These are phyloP conservation scores for Alternaria triticimaculans DNA, from an alignment of 2,329 filamentous ascomycete genomes.

Conservation along the genomic window DNA sequence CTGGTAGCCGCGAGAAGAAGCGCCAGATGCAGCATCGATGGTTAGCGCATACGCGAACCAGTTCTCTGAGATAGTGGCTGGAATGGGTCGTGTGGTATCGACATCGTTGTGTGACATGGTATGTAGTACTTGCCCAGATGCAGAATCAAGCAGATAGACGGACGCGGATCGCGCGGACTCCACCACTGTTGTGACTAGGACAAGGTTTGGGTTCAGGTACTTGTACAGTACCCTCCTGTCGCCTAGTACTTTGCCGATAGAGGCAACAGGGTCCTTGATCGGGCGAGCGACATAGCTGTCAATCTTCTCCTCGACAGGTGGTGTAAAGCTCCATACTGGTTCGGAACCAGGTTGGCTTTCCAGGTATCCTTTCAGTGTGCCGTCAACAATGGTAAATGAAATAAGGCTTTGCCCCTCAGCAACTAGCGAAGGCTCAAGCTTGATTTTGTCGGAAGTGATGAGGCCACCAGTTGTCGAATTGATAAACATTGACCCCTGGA, in stretches of 20 bases:
- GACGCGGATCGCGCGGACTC: conserved; percentile 66
- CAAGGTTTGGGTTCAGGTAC: conserved; percentile 87
- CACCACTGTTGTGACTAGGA: conserved; percentile 74
- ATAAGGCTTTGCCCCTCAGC: conserved; percentile 35
- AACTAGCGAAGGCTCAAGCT: conserved; percentile 13
- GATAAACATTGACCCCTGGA: conserved; percentile 35
- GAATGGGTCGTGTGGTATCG: conserved; percentile 74
- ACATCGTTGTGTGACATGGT: conserved; percentile 74
- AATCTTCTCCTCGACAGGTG: conserved; percentile 71
- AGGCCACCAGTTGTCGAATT: conserved; percentile 44
- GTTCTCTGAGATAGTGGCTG: conserved; percentile 86
- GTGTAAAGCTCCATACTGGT: conserved; percentile 73
- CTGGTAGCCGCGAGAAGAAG: conserved; percentile 78
- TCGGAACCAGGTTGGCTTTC: conserved; percentile 30
- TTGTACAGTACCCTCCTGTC: conserved; percentile 96
- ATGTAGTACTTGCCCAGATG: conserved; percentile 81
- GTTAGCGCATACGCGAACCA: conserved; percentile 89
- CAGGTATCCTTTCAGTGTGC: conserved; percentile 42
- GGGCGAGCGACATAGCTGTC: conserved; percentile 72
- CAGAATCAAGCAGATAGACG: conserved; percentile 82
- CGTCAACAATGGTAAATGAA: conserved; percentile 42
- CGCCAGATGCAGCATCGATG: conserved; percentile 58
- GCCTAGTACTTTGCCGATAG: conserved; percentile 91
- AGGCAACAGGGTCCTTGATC: conserved; percentile 84
- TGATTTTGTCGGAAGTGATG: conserved; percentile 26